phyloP scores from a whole-genome alignment of 2,329 filamentous ascomycete genomes.

The Aspergillus tanneri region DNA sequence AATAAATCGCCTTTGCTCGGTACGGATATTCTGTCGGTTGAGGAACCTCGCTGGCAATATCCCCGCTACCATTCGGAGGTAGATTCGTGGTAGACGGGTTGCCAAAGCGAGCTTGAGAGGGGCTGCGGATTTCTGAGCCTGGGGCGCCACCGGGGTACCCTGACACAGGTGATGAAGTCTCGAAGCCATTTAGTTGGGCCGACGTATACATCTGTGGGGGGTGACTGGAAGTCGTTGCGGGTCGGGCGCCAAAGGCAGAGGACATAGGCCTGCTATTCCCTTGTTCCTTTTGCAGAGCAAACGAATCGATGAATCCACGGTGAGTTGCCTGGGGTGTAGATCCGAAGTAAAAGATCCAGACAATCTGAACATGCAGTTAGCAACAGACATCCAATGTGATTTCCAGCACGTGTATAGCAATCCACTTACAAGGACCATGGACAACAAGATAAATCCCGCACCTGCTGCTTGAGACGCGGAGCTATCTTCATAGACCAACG shows the following conservation, averaged over 20 bases:
- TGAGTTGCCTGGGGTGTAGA: conserved; percentile 83
- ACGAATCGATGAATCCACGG: conserved; percentile 91
- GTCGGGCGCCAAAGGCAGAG: conserved; percentile 69
- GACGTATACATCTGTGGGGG: conserved; percentile 98
- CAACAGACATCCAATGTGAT: not conserved
- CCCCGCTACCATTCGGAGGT: conserved; percentile 26
- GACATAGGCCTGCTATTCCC: conserved; percentile 69
- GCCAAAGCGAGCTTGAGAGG: conserved; percentile 48
- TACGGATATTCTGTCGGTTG: conserved; percentile 91
- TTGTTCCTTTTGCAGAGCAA: conserved; percentile 85
- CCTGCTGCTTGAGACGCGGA: conserved; percentile 76
- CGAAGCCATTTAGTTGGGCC: conserved; percentile 89
- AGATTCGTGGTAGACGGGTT: conserved; percentile 26
- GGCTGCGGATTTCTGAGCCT: conserved; percentile 61
- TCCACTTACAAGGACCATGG: conserved; percentile 78
- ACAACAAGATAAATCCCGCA: conserved; percentile 89
- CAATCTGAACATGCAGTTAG: conserved; percentile 62
- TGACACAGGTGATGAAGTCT: conserved; percentile 85
- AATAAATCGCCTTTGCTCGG: conserved; percentile 97
- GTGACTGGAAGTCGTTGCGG: conserved; percentile 72
- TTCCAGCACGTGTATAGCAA: conserved; percentile 22
- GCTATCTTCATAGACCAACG: conserved; percentile 72
- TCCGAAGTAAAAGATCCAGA: conserved; percentile 99
- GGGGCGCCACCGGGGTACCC: conserved; percentile 60
- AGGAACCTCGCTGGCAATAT: conserved; percentile 46